A percentile compares a stretch with the other conserved stretches of the same genome.
phyloP scores from a whole-genome alignment of 2,329 filamentous ascomycete species.

The Boeremia lycopersici region DNA sequence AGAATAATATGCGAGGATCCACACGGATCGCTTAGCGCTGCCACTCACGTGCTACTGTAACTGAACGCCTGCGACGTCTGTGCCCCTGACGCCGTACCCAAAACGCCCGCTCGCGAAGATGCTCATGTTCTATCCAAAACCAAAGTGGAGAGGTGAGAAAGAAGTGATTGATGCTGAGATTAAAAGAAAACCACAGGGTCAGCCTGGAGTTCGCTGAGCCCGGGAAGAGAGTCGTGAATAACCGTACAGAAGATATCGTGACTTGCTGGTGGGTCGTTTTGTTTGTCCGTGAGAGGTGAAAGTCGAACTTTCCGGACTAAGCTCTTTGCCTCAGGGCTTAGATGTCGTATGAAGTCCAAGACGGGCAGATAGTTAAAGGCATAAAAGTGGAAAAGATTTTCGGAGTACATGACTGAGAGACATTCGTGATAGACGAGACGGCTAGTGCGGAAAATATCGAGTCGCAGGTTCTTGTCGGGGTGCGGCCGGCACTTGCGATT shows the following conservation, averaged over 20 bases:
- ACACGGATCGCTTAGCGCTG: too few species aligned
- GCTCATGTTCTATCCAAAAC: conserved; percentile 12
- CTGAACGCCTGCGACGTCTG: background rate
- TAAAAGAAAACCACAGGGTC: conserved; percentile 47
- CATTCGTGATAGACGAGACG: conserved; percentile 49
- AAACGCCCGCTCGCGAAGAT: conserved; percentile 14
- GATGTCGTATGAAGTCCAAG: conserved; percentile 47
- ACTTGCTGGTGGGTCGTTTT: conserved; percentile 41
- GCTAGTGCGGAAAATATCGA: conserved; percentile 46
- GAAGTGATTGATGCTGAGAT: background rate
- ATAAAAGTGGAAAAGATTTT: conserved; percentile 49
- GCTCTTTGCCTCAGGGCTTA: conserved; percentile 47
- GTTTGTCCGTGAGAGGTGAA: conserved; percentile 45
- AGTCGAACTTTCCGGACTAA: conserved; percentile 47
- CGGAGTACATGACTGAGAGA: conserved; percentile 47
- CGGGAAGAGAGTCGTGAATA: conserved; percentile 46
- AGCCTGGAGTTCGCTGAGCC: conserved; percentile 44
- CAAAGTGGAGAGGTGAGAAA: background rate
- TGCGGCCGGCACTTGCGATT: conserved; percentile 44
- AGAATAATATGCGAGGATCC: too few species aligned
- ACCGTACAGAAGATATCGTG: conserved; percentile 48
- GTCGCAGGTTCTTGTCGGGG: conserved; percentile 39
- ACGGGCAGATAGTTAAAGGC: conserved; percentile 49
- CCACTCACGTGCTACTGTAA: too few species aligned
- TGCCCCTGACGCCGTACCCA: background rate